These are phyloP conservation scores for Stemphylium beticola DNA, from an alignment of 2,329 filamentous ascomycete genomes.

Conservation along the genomic window DNA sequence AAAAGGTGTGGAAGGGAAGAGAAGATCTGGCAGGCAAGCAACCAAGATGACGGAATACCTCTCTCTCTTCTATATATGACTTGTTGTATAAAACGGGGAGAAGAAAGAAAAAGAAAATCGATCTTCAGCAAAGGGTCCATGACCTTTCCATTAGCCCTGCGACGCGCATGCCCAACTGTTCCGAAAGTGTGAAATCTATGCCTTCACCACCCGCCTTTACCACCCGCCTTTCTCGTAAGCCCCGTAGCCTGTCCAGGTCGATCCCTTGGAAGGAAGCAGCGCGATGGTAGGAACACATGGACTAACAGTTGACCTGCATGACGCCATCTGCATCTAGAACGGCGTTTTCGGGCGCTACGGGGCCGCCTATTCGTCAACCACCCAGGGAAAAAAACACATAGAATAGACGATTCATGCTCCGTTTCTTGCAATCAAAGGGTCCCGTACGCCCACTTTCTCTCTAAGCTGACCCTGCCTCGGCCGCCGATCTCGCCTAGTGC, in stretches of 20 bases:
- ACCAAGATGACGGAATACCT: background rate
- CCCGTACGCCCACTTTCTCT: no score
- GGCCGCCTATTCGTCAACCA: background rate
- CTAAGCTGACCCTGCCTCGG: no score
- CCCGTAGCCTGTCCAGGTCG: background rate
- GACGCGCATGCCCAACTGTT: conserved; percentile 5
- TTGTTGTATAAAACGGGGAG: background rate
- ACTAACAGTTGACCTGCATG: conserved; percentile 27
- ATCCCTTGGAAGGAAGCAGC: background rate
- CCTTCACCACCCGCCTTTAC: conserved; percentile 28
- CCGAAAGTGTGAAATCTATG: conserved; percentile 30
- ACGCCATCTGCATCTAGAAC: conserved; percentile 33
- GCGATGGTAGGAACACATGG: conserved; percentile 37
- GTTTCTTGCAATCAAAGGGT: no score
- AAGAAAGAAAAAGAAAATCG: background rate
- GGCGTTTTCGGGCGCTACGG: conserved; percentile 1
- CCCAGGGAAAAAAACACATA: background rate
- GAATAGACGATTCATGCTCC: background rate
- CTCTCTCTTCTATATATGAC: background rate
- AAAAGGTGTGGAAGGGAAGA: background rate
- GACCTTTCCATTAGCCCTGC: background rate
- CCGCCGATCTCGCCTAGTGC: no score
- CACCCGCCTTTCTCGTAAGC: conserved; percentile 12
- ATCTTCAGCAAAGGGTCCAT: background rate
- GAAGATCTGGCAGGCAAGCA: background rate